Conservation (phyloP, 805 yeast species). For the Lachancea lanzarotensis region DNA sequence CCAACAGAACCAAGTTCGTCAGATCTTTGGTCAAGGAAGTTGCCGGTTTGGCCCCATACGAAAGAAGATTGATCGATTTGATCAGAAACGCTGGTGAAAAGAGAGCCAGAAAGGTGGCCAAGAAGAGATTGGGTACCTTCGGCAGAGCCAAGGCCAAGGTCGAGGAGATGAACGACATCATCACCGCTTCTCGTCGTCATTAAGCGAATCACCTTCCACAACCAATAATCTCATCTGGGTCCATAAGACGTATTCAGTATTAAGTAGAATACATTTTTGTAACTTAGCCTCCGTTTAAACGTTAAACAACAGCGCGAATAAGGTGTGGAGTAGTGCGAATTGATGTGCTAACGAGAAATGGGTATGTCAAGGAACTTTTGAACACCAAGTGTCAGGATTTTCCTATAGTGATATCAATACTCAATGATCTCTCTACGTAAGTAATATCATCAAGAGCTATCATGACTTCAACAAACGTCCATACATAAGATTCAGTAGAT, state of each 20-base stretch:
- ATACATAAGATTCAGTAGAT: background rate
- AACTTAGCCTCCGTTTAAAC: conserved; percentile 8
- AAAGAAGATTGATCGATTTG: conserved; percentile 98
- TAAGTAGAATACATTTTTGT: conserved; percentile 8
- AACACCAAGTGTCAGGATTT: no score
- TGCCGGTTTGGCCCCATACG: conserved; percentile 98
- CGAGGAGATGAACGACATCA: conserved; percentile 95
- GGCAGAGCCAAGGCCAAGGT: conserved; percentile 99
- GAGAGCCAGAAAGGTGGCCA: conserved; percentile 99
- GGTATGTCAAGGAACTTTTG: no score
- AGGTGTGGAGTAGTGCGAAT: no score
- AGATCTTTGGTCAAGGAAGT: conserved; percentile 95
- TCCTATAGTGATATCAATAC: no score
- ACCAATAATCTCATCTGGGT: conserved; percentile 3
- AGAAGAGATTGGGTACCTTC: conserved; percentile 99
- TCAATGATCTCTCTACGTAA: no score
- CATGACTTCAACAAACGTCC: background rate
- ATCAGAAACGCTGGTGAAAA: conserved; percentile 99
- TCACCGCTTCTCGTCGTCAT: conserved; percentile 95
- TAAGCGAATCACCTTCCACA: conserved; percentile 32
- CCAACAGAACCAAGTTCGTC: conserved; percentile 95
- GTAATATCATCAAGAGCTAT: no score
- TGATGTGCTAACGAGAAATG: no score
- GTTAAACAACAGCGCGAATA: background rate
- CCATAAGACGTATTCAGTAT: conserved; percentile 9